phyloP scores from a whole-genome alignment of 2,329 filamentous ascomycete species.

The Botrytis elliptica region DNA sequence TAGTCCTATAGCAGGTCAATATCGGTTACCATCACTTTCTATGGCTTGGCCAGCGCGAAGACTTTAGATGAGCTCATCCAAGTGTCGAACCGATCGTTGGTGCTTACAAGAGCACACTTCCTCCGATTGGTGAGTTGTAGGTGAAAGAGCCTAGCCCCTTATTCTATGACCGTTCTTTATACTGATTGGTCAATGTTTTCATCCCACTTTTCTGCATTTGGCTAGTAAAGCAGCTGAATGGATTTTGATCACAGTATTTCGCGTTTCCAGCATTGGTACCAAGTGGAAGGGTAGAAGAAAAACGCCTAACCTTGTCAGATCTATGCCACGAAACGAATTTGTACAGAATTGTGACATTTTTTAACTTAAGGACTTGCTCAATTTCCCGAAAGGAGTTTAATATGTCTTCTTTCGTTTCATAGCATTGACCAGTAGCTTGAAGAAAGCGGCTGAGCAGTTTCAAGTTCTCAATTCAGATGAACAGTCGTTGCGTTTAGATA shows the following conservation, averaged over 20 bases:
- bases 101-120: neutral
- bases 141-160: neutral
- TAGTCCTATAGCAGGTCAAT: neutral
- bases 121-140: neutral
- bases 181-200: neutral
- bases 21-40: neutral
- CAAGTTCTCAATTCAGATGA: slow-evolving; percentile 6
- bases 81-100: neutral
- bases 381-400: neutral
- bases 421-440: neutral
- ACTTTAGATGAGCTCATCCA: neutral
- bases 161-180: neutral
- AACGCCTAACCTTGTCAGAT: neutral
- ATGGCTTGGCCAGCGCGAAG: neutral
- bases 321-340: neutral
- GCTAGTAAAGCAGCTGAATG: neutral
- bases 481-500: neutral
- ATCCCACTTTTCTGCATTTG: neutral
- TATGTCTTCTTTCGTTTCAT: neutral
- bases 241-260: neutral
- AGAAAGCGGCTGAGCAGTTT: slow-evolving; percentile 1
- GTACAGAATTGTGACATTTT: neutral
- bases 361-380: neutral
- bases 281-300: neutral
- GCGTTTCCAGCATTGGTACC: neutral